A percentile compares a stretch with the other conserved stretches of the same genome.
Conservation (phyloP, 2,329 filamentous ascomycete species). For the Cryphonectria japonica region DNA sequence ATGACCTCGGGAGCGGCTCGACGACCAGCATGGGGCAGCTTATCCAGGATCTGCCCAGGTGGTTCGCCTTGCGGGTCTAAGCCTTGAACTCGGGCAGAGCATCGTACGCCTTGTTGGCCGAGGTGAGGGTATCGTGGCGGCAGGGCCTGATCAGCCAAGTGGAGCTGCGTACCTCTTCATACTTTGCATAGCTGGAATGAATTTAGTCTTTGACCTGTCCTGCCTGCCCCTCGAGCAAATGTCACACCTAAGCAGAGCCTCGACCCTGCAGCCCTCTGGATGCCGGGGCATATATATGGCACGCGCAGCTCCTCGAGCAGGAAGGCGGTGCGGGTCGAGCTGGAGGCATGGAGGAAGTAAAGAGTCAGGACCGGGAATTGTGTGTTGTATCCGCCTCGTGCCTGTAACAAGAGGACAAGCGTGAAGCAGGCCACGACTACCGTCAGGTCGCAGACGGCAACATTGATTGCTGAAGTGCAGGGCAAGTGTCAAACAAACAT, state of each 20-base stretch:
- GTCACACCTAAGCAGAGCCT: neutral
- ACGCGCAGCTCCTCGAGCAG: neutral
- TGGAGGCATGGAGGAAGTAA: neutral
- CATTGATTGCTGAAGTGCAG: neutral
- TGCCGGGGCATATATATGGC: neutral
- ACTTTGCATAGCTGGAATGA: neutral
- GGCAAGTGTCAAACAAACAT: neutral
- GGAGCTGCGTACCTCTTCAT: neutral
- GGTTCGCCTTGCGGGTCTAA: too few relatives aligned
- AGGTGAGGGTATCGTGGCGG: too few relatives aligned
- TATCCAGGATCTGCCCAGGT: too few relatives aligned
- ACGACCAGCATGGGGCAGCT: too few relatives aligned
- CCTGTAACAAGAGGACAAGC: neutral
- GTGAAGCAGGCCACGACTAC: neutral
- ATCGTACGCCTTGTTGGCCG: too few relatives aligned
- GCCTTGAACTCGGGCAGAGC: too few relatives aligned
- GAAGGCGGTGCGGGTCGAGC: too few relatives aligned
- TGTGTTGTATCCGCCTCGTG: neutral
- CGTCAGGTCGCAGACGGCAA: neutral
- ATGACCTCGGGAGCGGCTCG: too few relatives aligned
- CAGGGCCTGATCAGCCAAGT: too few relatives aligned
- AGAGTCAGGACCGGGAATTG: neutral
- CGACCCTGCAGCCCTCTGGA: neutral
- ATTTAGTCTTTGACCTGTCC: neutral
- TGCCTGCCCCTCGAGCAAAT: neutral